Percentiles rank a stretch among this genome's conserved stretches.
phyloP scores from a whole-genome alignment of 2,329 filamentous ascomycete species.

The Daldinia sp. region DNA sequence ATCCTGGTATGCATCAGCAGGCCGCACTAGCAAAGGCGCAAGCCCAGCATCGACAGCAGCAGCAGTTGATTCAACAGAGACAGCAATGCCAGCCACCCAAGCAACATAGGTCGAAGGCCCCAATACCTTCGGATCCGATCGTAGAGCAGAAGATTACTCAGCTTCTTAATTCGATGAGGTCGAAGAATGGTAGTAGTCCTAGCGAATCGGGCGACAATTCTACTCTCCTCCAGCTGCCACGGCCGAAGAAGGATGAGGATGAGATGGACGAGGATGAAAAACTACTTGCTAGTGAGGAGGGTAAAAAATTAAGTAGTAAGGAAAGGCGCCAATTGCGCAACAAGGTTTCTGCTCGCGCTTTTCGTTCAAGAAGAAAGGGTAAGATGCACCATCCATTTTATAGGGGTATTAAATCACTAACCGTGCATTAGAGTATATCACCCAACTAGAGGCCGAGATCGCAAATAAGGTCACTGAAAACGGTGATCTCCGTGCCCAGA shows the following conservation, averaged over 20 bases:
- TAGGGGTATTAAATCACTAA: slow-evolving; percentile 55
- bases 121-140: slow-evolving; percentile 69
- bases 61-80: slow-evolving; percentile 53
- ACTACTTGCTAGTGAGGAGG: slow-evolving; percentile 76
- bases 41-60: slow-evolving; percentile 69
- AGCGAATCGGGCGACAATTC: slow-evolving; percentile 60
- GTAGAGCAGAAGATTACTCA: slow-evolving; percentile 95
- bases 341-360: slow-evolving; percentile 97
- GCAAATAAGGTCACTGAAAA: slow-evolving; percentile 84
- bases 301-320: slow-evolving; percentile 99
- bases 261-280: slow-evolving; percentile 98
- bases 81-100: slow-evolving; percentile 48
- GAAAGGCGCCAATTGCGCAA: slow-evolving; percentile 96
- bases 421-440: slow-evolving; percentile 83
- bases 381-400: slow-evolving; percentile 51
- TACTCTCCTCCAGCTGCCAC: slow-evolving; percentile 72
- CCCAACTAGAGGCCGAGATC: slow-evolving; percentile 90
- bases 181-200: slow-evolving; percentile 63
- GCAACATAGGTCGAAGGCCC: slow-evolving; percentile 58
- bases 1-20: slow-evolving; percentile 91
- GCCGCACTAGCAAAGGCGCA: slow-evolving; percentile 80
- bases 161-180: slow-evolving; percentile 89
- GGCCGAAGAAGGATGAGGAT: slow-evolving; percentile 90
- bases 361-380: slow-evolving; percentile 98
- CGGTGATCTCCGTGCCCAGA: slow-evolving; percentile 80